Percentiles rank a stretch among this genome's conserved stretches.
These are phyloP conservation scores for Rhododendron molle DNA, from an alignment of 148 eudicot genomes.

Conservation along the genomic window DNA sequence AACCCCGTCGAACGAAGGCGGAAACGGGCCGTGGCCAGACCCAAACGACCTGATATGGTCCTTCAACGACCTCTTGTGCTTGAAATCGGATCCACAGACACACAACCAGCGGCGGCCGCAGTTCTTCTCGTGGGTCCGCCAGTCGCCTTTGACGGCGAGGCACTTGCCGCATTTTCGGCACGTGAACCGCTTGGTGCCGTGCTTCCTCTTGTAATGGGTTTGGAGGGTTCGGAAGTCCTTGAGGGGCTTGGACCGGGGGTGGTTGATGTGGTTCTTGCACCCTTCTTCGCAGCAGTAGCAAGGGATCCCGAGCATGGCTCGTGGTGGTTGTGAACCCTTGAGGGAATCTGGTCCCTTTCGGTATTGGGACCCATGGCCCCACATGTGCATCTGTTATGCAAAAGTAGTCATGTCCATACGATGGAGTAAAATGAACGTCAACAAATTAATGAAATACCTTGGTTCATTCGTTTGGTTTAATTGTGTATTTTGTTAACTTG, in stretches of 20 bases:
- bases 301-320: conserved; percentile 51
- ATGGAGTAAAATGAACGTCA: not conserved
- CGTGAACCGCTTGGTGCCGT: conserved; percentile 48
- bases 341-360: conserved; percentile 70
- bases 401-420: not conserved
- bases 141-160: conserved; percentile 80
- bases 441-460: not conserved
- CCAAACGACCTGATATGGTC: conserved; percentile 77
- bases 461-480: too few relatives aligned
- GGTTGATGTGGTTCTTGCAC: conserved; percentile 71
- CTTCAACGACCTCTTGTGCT: conserved; percentile 82
- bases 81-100: conserved; percentile 79
- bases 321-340: conserved; percentile 58
- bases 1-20: conserved; percentile 28
- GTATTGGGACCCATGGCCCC: conserved; percentile 84
- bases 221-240: conserved; percentile 82
- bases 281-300: conserved; percentile 84
- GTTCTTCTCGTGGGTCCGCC: conserved; percentile 93
- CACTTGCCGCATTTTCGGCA: conserved; percentile 72
- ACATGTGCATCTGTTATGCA: conserved; percentile 73
- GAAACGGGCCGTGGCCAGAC: conserved; percentile 40
- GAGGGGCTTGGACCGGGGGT: conserved; percentile 62
- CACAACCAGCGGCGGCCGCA: conserved; percentile 93
- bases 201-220: conserved; percentile 88
- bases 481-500: too few relatives aligned